Conservation (phyloP, 257 asterid species). For the Lantana camara region DNA sequence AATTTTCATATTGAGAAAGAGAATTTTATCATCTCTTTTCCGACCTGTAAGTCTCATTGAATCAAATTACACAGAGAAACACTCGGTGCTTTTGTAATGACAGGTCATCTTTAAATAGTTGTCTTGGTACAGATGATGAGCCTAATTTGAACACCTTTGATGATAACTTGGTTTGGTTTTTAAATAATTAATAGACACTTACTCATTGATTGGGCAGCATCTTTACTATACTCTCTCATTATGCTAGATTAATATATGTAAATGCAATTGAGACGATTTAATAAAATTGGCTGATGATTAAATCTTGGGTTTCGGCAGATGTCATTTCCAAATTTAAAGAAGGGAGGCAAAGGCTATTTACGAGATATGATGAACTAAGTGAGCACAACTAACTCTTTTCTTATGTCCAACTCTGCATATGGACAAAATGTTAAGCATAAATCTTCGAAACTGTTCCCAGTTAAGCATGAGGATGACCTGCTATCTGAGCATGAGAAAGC, state of each 20-base stretch:
- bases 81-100: background rate
- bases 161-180: no score
- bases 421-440: slow-evolving; percentile 11
- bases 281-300: slow-evolving; percentile 21
- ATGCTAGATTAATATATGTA: no score
- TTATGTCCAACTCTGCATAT: slow-evolving; percentile 13
- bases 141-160: no score
- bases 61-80: background rate
- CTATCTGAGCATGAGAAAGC: slow-evolving; percentile 76
- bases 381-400: slow-evolving; percentile 35
- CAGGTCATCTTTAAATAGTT: background rate
- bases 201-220: no score
- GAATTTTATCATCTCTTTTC: background rate
- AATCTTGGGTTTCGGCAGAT: slow-evolving; percentile 48
- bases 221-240: no score
- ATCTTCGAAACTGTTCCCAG: slow-evolving; percentile 36
- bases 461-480: slow-evolving; percentile 87
- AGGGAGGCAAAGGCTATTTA: slow-evolving; percentile 67
- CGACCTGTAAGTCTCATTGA: background rate
- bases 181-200: no score
- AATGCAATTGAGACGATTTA: no score
- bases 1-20: background rate
- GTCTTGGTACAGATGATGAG: background rate
- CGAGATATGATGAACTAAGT: slow-evolving; percentile 84
- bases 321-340: slow-evolving; percentile 78